These are phyloP conservation scores for Rhodocollybia butyracea DNA, from an alignment of 768 basidiomycete species.

Conservation along the genomic window DNA sequence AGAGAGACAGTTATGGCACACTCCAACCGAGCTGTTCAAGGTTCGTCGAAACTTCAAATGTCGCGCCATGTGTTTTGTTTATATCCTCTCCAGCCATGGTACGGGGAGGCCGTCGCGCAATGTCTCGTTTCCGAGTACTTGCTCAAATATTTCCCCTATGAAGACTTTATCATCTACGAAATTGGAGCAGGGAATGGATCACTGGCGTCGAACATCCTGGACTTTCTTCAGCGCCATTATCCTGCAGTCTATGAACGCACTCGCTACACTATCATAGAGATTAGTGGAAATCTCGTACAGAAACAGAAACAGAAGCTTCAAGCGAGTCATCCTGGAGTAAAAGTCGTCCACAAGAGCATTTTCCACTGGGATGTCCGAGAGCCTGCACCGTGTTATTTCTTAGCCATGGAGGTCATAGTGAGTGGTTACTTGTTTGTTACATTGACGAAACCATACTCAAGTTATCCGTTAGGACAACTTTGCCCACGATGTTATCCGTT, in stretches of 20 bases:
- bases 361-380: conserved; percentile 81
- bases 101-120: conserved; percentile 85
- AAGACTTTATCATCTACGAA: conserved; percentile 95
- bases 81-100: conserved; percentile 71
- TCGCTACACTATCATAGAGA: conserved; percentile 92
- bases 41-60: conserved; percentile 44
- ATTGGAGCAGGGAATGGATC: conserved; percentile 98
- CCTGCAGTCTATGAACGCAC: conserved; percentile 94
- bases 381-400: conserved; percentile 83
- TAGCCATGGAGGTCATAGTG: conserved; percentile 95
- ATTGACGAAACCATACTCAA: not conserved
- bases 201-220: conserved; percentile 83
- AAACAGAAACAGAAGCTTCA: conserved; percentile 68
- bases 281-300: conserved; percentile 73
- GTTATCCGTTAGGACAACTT: conserved; percentile 76
- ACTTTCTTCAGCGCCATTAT: conserved; percentile 70
- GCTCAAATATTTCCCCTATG: conserved; percentile 92
- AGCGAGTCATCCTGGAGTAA: conserved; percentile 62
- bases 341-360: conserved; percentile 71
- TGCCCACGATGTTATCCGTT: conserved; percentile 92
- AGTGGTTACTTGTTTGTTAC: conserved; percentile 27
- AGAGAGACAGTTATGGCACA: conserved; percentile 92
- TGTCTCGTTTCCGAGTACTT: conserved; percentile 92
- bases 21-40: conserved; percentile 96
- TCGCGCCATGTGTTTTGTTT: not conserved